Evolutionary conservation across 352 stramenopile species (phyloP).

Genomic region (Globisporangium camurandrum): DNA sequence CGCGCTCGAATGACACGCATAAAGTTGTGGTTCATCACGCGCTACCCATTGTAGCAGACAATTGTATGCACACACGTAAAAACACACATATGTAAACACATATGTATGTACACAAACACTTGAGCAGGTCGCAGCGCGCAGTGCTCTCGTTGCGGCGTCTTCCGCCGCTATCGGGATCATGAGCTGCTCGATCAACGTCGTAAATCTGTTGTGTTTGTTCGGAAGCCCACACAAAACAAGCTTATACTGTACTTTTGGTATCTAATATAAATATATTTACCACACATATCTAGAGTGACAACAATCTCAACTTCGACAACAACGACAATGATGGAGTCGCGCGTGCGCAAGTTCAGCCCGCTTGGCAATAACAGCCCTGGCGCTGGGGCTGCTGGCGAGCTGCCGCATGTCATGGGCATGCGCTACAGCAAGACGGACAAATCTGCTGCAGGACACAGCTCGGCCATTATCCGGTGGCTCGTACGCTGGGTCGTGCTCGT

Average conservation of each 20-base stretch:
- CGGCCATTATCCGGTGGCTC: constrained; percentile 23
- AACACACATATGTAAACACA: not conserved
- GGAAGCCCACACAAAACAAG: too few species aligned
- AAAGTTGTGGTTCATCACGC: constrained; percentile 37
- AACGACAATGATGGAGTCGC: constrained; percentile 30
- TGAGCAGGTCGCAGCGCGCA: too few species aligned
- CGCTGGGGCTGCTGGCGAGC: constrained; percentile 10
- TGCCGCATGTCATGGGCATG: not conserved
- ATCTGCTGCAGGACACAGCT: not conserved
- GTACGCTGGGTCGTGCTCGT: constrained; percentile 35
- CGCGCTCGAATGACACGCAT: constrained; percentile 50
- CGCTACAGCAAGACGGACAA: not conserved
- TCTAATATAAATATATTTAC: too few species aligned
- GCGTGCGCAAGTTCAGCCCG: constrained; percentile 21
- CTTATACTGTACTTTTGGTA: too few species aligned
- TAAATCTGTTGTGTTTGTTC: too few species aligned
- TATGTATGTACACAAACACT: too few species aligned
- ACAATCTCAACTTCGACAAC: not conserved
- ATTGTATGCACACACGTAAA: constrained; percentile 5
- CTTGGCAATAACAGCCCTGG: constrained; percentile 5
- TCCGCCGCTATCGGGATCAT: too few species aligned
- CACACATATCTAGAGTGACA: too few species aligned
- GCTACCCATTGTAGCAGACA: constrained; percentile 3
- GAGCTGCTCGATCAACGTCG: too few species aligned
- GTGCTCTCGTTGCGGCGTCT: too few species aligned